Evolutionary conservation across 495 filamentous ascomycete species (phyloP).

Genomic region (Talaromyces trachyspermus): DNA sequence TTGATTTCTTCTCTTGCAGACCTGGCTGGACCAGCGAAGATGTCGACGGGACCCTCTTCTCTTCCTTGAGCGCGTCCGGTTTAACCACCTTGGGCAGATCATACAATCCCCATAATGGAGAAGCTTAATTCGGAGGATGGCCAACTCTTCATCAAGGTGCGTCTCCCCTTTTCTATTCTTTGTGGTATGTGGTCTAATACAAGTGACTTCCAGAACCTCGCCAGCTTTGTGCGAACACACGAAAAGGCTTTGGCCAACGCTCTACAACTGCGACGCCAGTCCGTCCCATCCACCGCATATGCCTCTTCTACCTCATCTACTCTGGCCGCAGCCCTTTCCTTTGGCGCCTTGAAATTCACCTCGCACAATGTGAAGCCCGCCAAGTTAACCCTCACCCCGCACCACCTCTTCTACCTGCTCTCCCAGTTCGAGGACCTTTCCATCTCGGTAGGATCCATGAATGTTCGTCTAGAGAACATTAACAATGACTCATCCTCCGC

Average conservation of each 20-base stretch:
- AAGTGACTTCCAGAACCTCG: constrained; percentile 60
- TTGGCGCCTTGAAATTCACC: constrained; percentile 75
- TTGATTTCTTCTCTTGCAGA: background rate
- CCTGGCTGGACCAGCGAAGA: constrained; percentile 24
- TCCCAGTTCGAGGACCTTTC: constrained; percentile 89
- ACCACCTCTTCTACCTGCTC: constrained; percentile 93
- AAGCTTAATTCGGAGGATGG: constrained; percentile 69
- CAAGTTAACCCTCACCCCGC: constrained; percentile 89
- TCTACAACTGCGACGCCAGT: constrained; percentile 71
- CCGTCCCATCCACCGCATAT: constrained; percentile 42
- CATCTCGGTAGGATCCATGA: constrained; percentile 90
- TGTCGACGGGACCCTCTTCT: constrained; percentile 29
- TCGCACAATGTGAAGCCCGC: constrained; percentile 79
- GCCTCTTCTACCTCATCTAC: constrained; percentile 60
- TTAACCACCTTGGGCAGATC: constrained; percentile 15
- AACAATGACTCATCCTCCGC: constrained; percentile 78
- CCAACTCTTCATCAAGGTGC: constrained; percentile 80
- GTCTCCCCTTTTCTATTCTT: constrained; percentile 9
- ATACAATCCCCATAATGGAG: constrained; percentile 35
- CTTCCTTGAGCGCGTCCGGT: constrained; percentile 29
- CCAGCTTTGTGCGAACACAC: constrained; percentile 91
- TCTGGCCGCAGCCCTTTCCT: constrained; percentile 76
- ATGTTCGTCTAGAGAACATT: constrained; percentile 87
- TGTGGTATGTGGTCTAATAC: no score
- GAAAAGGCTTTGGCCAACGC: constrained; percentile 97